A percentile compares a stretch with the other conserved stretches of the same genome.
Evolutionary conservation across 352 stramenopile genomes (phyloP).

Genomic region (Globisporangium apiculatum): DNA sequence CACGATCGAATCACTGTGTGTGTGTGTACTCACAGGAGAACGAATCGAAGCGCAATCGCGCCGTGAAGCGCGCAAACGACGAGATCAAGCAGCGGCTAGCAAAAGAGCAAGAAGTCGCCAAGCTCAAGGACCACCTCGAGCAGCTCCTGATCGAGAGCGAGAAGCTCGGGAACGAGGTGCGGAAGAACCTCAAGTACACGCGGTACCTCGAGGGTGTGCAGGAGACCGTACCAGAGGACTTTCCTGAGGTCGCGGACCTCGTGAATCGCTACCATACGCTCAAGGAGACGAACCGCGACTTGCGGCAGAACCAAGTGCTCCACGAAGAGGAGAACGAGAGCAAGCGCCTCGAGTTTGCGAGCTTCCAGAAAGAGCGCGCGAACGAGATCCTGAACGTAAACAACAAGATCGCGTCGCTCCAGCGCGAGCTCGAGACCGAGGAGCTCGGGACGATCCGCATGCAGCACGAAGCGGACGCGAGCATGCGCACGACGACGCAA

Average conservation of each 20-base stretch:
- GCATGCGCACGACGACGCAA: conserved; percentile 82
- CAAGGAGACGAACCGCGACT: conserved; percentile 85
- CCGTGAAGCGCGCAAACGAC: conserved; percentile 87
- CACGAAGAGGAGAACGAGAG: conserved; percentile 86
- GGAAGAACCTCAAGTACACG: conserved; percentile 84
- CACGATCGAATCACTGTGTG: too few species aligned
- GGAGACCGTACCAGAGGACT: conserved; percentile 87
- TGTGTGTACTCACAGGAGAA: conserved; percentile 61
- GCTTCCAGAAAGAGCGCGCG: conserved; percentile 84
- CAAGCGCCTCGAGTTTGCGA: conserved; percentile 74
- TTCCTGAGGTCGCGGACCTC: conserved; percentile 88
- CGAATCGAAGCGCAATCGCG: conserved; percentile 91
- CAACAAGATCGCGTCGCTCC: conserved; percentile 86
- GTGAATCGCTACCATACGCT: conserved; percentile 91
- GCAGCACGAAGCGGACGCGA: conserved; percentile 86
- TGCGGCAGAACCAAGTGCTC: conserved; percentile 60
- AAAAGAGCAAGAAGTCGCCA: conserved; percentile 86
- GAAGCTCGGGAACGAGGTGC: conserved; percentile 52
- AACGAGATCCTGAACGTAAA: conserved; percentile 93
- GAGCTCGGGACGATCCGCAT: conserved; percentile 65
- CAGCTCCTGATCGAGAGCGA: conserved; percentile 62
- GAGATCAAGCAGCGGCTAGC: conserved; percentile 88
- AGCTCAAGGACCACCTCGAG: conserved; percentile 67
- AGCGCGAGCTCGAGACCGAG: conserved; percentile 68
- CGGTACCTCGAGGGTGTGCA: conserved; percentile 87